These are phyloP conservation scores for Plasmodium vivax DNA, from an alignment of 169 alveolate genomes.

Conservation along the genomic window DNA sequence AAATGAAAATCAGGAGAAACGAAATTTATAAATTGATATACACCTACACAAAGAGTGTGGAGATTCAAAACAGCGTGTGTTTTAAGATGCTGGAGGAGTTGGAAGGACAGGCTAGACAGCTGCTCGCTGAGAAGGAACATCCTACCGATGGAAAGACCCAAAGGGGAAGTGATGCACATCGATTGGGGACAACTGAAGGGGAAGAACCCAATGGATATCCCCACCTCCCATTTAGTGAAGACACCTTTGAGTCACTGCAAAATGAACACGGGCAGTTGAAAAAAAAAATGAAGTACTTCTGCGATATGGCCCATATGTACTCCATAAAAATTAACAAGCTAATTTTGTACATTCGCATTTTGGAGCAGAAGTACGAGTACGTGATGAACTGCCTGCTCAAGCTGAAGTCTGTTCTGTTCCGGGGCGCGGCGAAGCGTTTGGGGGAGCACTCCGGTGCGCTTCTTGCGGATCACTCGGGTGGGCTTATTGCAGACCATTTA, in stretches of 20 bases:
- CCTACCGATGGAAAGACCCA: neutral
- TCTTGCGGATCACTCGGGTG: neutral
- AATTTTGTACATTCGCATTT: conserved; percentile 8
- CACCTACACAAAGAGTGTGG: conserved; percentile 35
- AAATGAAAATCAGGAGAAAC: conserved; percentile 42
- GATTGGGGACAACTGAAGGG: neutral
- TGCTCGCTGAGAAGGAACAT: neutral
- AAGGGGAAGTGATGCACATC: neutral
- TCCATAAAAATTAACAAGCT: conserved; percentile 15
- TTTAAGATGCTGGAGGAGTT: conserved; percentile 10
- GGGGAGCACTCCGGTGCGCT: neutral
- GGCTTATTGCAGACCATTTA: neutral
- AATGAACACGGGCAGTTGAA: neutral
- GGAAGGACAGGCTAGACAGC: conserved; percentile 5
- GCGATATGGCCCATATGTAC: conserved; percentile 15
- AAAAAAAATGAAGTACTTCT: conserved; percentile 23
- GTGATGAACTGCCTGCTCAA: conserved; percentile 37
- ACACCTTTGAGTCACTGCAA: conserved; percentile 14
- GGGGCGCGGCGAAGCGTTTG: neutral
- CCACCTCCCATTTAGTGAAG: neutral
- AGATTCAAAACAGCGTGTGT: conserved; percentile 11
- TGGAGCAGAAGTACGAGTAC: conserved; percentile 24
- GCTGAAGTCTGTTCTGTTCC: conserved; percentile 7
- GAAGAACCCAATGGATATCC: neutral
- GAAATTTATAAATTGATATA: conserved; percentile 40